Evolutionary conservation across 2,329 filamentous ascomycete species (phyloP), one percentile per base, ranked within the genome.

Genomic region (Fusarium luffae): DNA sequence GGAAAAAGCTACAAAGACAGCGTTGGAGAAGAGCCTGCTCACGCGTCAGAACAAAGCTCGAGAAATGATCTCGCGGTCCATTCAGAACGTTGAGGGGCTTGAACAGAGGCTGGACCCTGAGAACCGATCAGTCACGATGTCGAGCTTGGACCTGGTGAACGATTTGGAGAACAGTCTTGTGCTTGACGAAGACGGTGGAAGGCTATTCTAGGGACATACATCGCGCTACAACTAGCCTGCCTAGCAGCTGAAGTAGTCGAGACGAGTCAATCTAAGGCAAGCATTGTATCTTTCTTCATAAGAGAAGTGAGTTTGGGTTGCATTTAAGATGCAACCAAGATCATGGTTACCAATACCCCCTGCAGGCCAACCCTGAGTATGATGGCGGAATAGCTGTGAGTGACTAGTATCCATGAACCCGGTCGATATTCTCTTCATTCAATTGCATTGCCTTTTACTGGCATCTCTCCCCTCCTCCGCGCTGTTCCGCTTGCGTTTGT

Each of bases 151-250:
- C 7, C 42, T 52, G 19, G 40, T 63, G 5, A 63, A 44, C 1
- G 59, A 63, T 4, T 21, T 63, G 5, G 59, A 57, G 5, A 49
- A 34, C 10, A 49, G 59, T 25, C 6, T 63, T 2, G 23, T 16
- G 27, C 9, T 49, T 4, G 42, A 16, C 0, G 42, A 63, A 1
- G 48, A 63, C 1, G n/a, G 2, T 12, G 18, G 18, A 37, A 37
- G 10, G 34, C 4, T 12, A 1, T n/a, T 37, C 18, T 37, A 37
- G 18, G 34, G 10, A 37, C 18, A 37, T n/a, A 3, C 9, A n/a
- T 7, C 18, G 5, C 1, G 18, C 18, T n/a, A n/a, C 18, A 37
- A 1, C 9, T n/a, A 9, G 18, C 21, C 21, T 4, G 4, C n/a
- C 18, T 37, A n/a, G 34, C 0, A n/a, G 18, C 9, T n/a, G 3